Base-by-base conservation (phyloP, 805 yeast species). In the Myxozyma nipponensis region DNA sequence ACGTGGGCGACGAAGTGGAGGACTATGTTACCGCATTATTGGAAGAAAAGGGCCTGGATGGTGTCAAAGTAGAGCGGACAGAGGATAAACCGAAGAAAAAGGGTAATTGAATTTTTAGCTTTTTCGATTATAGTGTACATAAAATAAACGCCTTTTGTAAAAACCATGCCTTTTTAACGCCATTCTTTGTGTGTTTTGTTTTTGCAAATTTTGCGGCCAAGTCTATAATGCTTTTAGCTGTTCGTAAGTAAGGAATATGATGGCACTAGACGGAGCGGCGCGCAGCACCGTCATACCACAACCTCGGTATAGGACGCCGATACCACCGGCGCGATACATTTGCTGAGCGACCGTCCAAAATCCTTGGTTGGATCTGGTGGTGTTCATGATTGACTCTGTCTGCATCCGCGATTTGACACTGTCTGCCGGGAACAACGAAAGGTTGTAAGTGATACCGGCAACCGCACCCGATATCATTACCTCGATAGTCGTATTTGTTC, bases 1-100 rank as follows among this genome's bases (percentile, higher is more conserved):
- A 91, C 69, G 93, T 90, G 39, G 84, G 89, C 50, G 96, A 89
- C 58, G 95, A 84, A 62, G 93, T 89, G 25, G 95, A 86, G 65
- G 84, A 72, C 4, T 85, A 84, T 61, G 78, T 90, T 55, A 78
- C 75, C 44, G 78, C 77, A 41, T 70, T 88, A 59, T 73, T 90
- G 60, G 81, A 82, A 59, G 93, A 87, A 61, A 84, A 87, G 69
- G 96, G 95, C 0, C 70, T 91, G 58, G 75, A 79, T 44, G 87
- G 84, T 54, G 85, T 90, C 55, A 88, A 88, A 69, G 91, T 90
- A n/a, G 96, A 89, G 68, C 85, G 82, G 61, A 77, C 85, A 18
- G 93, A 84, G 59, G 95, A 86, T 56, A 84, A 84, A 69, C 84
- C 82, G 71, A 82, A 82, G 69, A 82, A 83, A 72, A 83, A 82